Percentiles rank a stretch among this genome's conserved stretches.
phyloP scores from a whole-genome alignment of 306 rosid species.

The Carpinus fangiana region DNA sequence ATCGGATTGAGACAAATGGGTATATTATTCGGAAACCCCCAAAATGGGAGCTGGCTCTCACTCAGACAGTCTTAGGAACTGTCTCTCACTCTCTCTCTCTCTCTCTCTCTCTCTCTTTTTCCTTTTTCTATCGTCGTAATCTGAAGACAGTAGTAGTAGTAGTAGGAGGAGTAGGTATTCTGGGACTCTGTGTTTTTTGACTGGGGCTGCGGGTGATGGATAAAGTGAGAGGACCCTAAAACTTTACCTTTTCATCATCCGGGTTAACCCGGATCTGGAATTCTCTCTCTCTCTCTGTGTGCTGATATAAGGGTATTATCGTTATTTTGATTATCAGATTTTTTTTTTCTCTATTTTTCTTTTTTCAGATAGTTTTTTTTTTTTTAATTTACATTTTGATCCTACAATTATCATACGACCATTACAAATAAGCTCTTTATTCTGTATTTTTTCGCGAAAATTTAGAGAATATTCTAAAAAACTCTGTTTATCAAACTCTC shows the following conservation, averaged over 20 bases:
- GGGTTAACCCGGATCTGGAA: slow-evolving; percentile 3
- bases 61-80: background rate
- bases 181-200: background rate
- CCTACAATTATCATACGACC: too few species aligned
- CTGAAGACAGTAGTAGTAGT: background rate
- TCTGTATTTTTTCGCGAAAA: too few species aligned
- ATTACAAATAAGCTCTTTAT: too few species aligned
- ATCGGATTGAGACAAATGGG: slow-evolving; percentile 14
- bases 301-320: too few species aligned
- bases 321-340: too few species aligned
- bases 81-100: background rate
- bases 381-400: too few species aligned
- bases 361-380: too few species aligned
- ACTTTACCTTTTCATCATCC: slow-evolving; percentile 4
- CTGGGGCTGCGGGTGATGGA: background rate
- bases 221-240: background rate
- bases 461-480: too few species aligned
- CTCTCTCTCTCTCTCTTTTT: background rate
- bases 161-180: background rate
- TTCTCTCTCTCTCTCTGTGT: background rate
- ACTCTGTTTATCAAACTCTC: too few species aligned
- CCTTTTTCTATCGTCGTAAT: background rate
- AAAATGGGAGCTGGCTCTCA: slow-evolving; percentile 15
- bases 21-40: slow-evolving; percentile 11
- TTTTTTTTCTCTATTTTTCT: too few species aligned